These are phyloP conservation scores for Colletotrichum acutatum DNA, from an alignment of 2,329 filamentous ascomycete genomes.

Conservation along the genomic window DNA sequence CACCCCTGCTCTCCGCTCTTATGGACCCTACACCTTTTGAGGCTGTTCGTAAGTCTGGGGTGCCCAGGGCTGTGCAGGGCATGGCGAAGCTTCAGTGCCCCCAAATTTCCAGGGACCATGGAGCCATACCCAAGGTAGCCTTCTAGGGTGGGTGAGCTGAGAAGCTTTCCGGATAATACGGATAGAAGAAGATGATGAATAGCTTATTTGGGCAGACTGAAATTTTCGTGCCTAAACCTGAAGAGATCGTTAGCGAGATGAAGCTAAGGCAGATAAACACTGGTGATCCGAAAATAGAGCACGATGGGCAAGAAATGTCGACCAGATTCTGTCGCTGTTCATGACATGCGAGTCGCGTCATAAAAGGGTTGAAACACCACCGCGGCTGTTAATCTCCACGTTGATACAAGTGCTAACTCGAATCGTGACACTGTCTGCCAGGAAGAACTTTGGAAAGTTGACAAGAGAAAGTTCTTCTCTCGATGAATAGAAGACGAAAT, in stretches of 20 bases:
- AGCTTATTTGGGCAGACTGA: no score
- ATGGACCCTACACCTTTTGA: background rate
- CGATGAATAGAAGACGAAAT: background rate
- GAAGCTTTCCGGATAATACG: no score
- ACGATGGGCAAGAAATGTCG: background rate
- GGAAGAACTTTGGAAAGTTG: background rate
- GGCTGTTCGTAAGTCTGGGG: constrained; percentile 6
- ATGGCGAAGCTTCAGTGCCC: constrained; percentile 26
- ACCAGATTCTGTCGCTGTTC: background rate
- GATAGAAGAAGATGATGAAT: no score
- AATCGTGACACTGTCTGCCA: background rate
- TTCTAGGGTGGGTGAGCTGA: background rate
- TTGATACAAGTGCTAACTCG: constrained; percentile 19
- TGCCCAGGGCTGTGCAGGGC: constrained; percentile 17
- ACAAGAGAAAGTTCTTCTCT: no score
- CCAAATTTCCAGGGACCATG: constrained; percentile 18
- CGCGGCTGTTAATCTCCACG: constrained; percentile 9
- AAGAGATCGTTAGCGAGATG: background rate
- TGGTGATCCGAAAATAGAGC: background rate
- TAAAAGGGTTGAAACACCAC: constrained; percentile 14
- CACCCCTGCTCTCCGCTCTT: background rate
- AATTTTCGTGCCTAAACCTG: background rate
- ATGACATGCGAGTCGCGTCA: background rate
- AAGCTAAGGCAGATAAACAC: background rate
- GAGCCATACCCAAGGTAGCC: background rate